Percentiles rank a stretch among this genome's conserved stretches.
Conservation (phyloP, 305 asterid species). For the Rubia peregrina region DNA sequence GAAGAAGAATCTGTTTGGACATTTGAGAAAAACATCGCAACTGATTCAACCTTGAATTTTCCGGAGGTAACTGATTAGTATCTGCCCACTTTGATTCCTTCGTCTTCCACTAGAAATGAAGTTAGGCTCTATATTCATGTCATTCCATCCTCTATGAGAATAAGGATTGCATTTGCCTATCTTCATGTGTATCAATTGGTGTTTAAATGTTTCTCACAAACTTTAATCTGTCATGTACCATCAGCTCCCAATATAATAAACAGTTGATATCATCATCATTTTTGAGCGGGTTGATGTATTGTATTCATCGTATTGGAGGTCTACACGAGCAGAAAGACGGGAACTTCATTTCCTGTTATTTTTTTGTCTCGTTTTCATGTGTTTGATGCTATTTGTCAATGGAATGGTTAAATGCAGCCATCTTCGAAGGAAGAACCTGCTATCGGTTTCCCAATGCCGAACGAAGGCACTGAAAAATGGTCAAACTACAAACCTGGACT, state of each 20-base stretch:
- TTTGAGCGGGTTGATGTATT: conserved; percentile 4
- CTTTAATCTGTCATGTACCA: not conserved
- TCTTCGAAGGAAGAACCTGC: conserved; percentile 20
- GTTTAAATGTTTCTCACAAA: not conserved
- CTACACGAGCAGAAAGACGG: not conserved
- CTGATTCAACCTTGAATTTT: conserved; percentile 16
- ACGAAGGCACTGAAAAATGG: conserved; percentile 27
- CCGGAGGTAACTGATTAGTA: conserved; percentile 46
- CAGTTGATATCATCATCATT: conserved; percentile 2
- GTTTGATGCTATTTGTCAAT: conserved; percentile 2
- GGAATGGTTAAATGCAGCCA: conserved; percentile 28
- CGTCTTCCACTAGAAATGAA: conserved; percentile 11
- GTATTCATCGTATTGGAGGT: not conserved
- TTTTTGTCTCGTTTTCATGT: not conserved
- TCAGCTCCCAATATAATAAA: not conserved
- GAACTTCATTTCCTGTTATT: conserved; percentile 2
- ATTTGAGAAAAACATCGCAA: conserved; percentile 11
- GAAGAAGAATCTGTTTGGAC: conserved; percentile 18
- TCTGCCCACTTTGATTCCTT: conserved; percentile 6
- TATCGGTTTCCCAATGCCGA: conserved; percentile 13
- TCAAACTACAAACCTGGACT: conserved; percentile 16
- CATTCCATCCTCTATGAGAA: not conserved
- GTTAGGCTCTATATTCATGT: conserved; percentile 3
- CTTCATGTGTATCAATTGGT: conserved; percentile 4
- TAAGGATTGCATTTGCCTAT: conserved; percentile 6